Conservation (phyloP, 805 yeast species). For the Jamesozyma jinghongensis region DNA sequence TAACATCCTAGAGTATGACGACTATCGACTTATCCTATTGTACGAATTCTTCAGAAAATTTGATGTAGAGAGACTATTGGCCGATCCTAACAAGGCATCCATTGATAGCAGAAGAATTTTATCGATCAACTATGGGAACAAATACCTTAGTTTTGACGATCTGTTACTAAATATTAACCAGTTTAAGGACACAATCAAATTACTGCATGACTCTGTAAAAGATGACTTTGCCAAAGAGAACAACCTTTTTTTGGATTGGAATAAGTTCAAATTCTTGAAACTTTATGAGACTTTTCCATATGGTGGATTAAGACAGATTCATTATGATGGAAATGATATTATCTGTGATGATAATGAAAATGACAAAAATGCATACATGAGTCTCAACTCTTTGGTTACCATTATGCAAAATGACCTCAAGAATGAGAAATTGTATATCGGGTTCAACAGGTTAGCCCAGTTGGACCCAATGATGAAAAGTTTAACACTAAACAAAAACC, state of each 20-base stretch:
- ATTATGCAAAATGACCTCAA: slow-evolving; percentile 35
- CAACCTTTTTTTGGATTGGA: slow-evolving; percentile 30
- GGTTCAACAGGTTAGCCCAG: slow-evolving; percentile 26
- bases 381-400: slow-evolving; percentile 34
- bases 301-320: slow-evolving; percentile 2
- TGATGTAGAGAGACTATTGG: slow-evolving; percentile 26
- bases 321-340: neutral
- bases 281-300: slow-evolving; percentile 21
- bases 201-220: slow-evolving; percentile 27
- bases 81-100: slow-evolving; percentile 1
- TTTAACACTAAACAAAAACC: slow-evolving; percentile 30
- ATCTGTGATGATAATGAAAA: neutral
- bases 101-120: slow-evolving; percentile 17
- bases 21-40: slow-evolving; percentile 42
- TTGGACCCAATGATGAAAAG: slow-evolving; percentile 24
- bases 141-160: slow-evolving; percentile 33
- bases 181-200: slow-evolving; percentile 28
- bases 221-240: slow-evolving; percentile 24
- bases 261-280: slow-evolving; percentile 22
- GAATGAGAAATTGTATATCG: slow-evolving; percentile 29
- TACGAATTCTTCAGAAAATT: slow-evolving; percentile 47
- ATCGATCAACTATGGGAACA: slow-evolving; percentile 33
- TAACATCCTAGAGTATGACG: slow-evolving; percentile 39
- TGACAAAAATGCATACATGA: slow-evolving; percentile 23
- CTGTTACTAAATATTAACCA: slow-evolving; percentile 25